Base-by-base conservation (phyloP, 176 grass and related monocot species). In the Urochloa ruziziensis region DNA sequence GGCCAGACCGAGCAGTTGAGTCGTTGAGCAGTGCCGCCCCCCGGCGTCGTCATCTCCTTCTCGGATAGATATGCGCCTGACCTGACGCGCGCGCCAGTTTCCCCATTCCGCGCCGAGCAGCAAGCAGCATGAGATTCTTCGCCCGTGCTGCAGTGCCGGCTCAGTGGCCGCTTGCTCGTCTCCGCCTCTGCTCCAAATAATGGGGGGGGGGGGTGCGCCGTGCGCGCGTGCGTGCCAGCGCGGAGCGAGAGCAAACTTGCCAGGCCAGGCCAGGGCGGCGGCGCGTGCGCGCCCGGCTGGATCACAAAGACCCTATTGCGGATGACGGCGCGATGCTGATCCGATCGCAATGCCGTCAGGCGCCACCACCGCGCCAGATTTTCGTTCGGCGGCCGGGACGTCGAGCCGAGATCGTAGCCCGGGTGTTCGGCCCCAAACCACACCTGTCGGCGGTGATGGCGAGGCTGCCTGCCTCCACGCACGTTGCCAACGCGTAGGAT, bases 401-500 rank as follows among this genome's bases (percentile, higher is more conserved):
- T 28, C 6, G 43, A 24, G 1, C 19, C 15, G 65, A 53, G 53
- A 57, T 57, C 53, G 17, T 46, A 25, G 25, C 4, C 54, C 7
- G 35, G 64, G 64, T 66, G 62, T 67, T 80, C 63, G 62, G 37
- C 53, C 57, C 37, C 37, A 15, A 39, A 49, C 48, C 75, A 74
- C 62, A 49, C 69, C 6, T 16, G 70, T 51, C 70, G 43, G 70
- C n/a, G 48, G n/a, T n/a, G n/a, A n/a, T 39, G 60, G 69, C 13
- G 4, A 6, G 36, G 53, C 67, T 24, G 56, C 51, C 75, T 3
- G 62, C 70, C n/a, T n/a, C n/a, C n/a, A n/a, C n/a, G 70, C 70
- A 75, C 77, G 71, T 63, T 36, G 54, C 54, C 11, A 43, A 25
- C 65, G 80, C 86, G 76, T 71, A 37, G 67, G 81, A 84, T 88